Base-by-base conservation (phyloP, 2,329 filamentous ascomycete species). In the Raffaelea deltoideospora region DNA sequence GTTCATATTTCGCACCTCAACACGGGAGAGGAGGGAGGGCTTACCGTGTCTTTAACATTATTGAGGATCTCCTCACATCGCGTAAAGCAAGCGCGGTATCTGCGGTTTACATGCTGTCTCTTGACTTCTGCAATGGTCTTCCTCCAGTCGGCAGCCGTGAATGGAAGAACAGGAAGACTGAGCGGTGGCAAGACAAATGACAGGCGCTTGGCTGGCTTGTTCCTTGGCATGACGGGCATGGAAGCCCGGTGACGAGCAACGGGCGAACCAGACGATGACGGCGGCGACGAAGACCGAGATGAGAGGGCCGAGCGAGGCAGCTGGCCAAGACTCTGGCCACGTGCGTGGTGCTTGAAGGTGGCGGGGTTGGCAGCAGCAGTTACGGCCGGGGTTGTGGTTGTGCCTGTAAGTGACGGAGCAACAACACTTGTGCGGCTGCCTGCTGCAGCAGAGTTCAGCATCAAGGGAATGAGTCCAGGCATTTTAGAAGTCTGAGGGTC, bases 31-130 rank as follows among this genome's bases (percentile, higher is more conserved):
- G 5, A 6, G 7, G 10, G 20, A 11, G 35, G 14, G 53, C 60
- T 52, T 54, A 66, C 64, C 35, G 48, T 49, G 34, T 66, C 56
- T 44, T 59, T 63, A 34, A 65, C 51, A 39, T 58, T 61, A 30
- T 64, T 60, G 24, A 76, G 49, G 27, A 74, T 62, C 47, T 72
- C 66, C 33, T 55, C 58, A 49, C 70, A 75, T 31, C 63, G 56
- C 21, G 61, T 53, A 28, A 64, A 64, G 52, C 71, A 75, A 8
- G 63, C 60, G 10, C 67, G 62, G 46, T 69, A 72, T 39, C 62
- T 59, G 38, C 59, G 59, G 45, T 59, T 59, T 17, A 64, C 44
- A 42, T 71, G 71, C 40, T 68, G 64, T 34, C 57, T 54, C 58
- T 74, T 75, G 43, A 73, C 59, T 27, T 72, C 66, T 18, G 55